Base-by-base conservation (phyloP, 2,329 filamentous ascomycete species). In the Setomelanomma holmii region DNA sequence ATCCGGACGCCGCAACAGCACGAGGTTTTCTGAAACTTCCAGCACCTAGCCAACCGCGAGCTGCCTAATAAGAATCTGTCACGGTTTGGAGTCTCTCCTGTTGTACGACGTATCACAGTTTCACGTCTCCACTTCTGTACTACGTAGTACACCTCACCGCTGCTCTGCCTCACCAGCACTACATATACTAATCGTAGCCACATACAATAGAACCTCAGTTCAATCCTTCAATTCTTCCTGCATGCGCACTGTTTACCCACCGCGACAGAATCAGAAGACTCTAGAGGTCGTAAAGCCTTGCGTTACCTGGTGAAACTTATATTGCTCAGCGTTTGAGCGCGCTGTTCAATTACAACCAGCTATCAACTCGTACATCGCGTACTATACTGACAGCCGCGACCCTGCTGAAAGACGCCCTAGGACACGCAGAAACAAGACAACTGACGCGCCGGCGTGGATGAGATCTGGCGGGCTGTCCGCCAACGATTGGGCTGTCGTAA, bases 401-500 rank as follows among this genome's bases (percentile, higher is more conserved):
- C 6, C n/a, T 30, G 12, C 6, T 6, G 12, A 30, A 6, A 30
- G 7, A 12, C 12, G 12, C 24, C 7, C 24, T 30, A 30, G 6
- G 12, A 30, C 7, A 6, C 24, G 24, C 24, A 30, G 24, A 6
- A 30, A 30, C 24, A 30, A 30, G 24, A 6, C 12, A 30, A 6
- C 24, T 30, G 12, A 7, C 6, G 24, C 24, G 24, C 7, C 24
- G 12, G 7, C 6, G 24, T 30, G 24, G 24, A 30, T 30, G 24
- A 6, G 24, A 30, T 30, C 24, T 30, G 12, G 12, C 12, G 12
- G 24, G 24, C 45, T 53, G 35, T 35, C n/a, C 2, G 20, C 34
- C 16, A 16, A 27, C 17, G 24, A 53, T 21, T 53, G 12, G 45
- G 21, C 6, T 4, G 51, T 53, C 10, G 24, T 53, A 4, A 22